A percentile compares a stretch with the other conserved stretches of the same genome.
phyloP scores from a whole-genome alignment of 73 alveolate species.

The Stentor roeselii region DNA sequence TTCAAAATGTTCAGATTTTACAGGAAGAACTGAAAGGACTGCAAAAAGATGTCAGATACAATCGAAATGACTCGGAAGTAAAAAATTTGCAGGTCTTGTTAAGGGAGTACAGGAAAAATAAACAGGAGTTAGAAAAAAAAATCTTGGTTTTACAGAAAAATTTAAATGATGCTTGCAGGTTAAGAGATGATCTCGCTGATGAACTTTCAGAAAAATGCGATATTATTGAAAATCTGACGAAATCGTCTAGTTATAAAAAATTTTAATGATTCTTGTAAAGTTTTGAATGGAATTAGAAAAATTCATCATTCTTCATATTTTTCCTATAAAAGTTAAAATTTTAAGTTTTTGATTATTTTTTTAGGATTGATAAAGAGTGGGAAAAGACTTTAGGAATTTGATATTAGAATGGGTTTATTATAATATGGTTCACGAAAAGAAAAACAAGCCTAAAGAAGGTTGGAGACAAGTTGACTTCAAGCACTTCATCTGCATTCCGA shows the following conservation, averaged over 20 bases:
- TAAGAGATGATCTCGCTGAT: neutral
- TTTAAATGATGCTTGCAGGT: neutral
- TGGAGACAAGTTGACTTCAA: slow-evolving; percentile 10
- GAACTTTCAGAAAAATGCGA: neutral
- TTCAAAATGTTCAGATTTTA: neutral
- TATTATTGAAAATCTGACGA: neutral
- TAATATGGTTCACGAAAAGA: neutral
- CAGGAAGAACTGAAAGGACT: neutral
- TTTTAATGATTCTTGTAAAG: too few species aligned
- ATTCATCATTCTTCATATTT: too few species aligned
- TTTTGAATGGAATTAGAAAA: too few species aligned
- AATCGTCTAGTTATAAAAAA: too few species aligned
- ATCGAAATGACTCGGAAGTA: neutral
- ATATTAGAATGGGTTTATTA: too few species aligned
- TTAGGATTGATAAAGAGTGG: too few species aligned
- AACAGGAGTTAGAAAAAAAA: neutral
- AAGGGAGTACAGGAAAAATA: neutral
- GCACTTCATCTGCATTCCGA: slow-evolving; percentile 2
- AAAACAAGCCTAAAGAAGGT: slow-evolving; percentile 11
- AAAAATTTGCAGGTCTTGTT: neutral
- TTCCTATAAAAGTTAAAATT: too few species aligned
- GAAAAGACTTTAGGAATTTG: too few species aligned
- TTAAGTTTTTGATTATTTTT: too few species aligned
- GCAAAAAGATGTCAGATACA: neutral
- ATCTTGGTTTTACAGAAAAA: neutral